Evolutionary conservation across 164 flowering plant genomes (phyloP).

Genomic region (Umbellularia californica): DNA sequence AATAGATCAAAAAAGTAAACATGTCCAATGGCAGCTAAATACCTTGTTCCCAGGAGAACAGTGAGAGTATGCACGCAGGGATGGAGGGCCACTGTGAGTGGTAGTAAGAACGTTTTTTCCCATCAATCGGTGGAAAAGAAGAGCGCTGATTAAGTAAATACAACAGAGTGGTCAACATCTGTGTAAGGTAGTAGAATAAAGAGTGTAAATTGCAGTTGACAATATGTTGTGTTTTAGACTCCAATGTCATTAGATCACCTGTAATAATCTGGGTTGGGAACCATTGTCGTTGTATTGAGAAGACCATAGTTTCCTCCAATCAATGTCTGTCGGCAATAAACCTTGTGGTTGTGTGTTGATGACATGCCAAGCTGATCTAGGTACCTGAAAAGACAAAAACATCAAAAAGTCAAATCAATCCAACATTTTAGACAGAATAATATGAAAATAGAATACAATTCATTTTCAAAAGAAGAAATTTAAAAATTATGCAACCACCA

Average conservation of each 20-base stretch:
- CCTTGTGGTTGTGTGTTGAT: slow-evolving; percentile 48
- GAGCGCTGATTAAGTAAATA: slow-evolving; percentile 38
- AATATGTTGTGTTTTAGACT: background rate
- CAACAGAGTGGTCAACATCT: background rate
- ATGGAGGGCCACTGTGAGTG: slow-evolving; percentile 32
- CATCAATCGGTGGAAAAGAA: slow-evolving; percentile 75
- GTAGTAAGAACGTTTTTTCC: slow-evolving; percentile 45
- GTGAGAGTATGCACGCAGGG: slow-evolving; percentile 52
- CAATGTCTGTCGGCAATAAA: slow-evolving; percentile 61
- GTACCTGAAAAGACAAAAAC: slow-evolving; percentile 38
- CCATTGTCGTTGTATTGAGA: slow-evolving; percentile 51
- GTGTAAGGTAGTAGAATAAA: background rate
- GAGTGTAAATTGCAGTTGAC: background rate
- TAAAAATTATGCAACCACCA: too few relatives aligned
- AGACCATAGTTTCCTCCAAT: slow-evolving; percentile 79
- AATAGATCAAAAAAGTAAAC: too few relatives aligned
- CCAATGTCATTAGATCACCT: slow-evolving; percentile 25
- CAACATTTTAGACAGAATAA: too few relatives aligned
- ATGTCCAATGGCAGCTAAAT: background rate
- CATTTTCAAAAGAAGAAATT: too few relatives aligned
- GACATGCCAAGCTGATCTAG: slow-evolving; percentile 75
- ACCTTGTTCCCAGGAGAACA: slow-evolving; percentile 47
- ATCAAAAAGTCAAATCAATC: background rate
- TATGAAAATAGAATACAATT: too few relatives aligned
- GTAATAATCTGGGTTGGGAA: slow-evolving; percentile 74